Base-by-base conservation (phyloP, 768 basidiomycete genomes). In the Trametes gibbosa region DNA sequence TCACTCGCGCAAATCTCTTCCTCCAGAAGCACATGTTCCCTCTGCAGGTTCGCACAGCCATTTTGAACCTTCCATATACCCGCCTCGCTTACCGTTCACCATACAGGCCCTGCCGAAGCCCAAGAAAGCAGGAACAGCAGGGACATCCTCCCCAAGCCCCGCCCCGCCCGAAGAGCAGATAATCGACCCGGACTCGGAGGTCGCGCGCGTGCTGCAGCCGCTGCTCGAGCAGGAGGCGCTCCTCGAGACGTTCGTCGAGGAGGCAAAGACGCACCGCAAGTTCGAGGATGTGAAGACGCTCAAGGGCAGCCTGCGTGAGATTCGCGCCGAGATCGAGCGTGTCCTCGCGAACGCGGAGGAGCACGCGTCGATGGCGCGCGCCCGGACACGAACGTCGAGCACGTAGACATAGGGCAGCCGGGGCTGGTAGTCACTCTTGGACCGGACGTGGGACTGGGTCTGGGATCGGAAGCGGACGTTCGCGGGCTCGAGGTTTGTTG, bases 231-330 rank as follows among this genome's bases (percentile, higher is more conserved):
- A 98, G 72, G 96, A 99, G 73, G 87, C 89, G 2, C 79, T 98
- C 47, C 80, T 99, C 19, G 91, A 95, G 72, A 81, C 85, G 1
- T 98, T 95, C 67, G 84, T 98, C 8, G 87, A 90, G 64, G 94
- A 98, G 70, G 96, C 96, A 6, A 89, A 87, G 72, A 81, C 85
- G 2, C 88, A 89, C 65, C 80, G 96, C 42, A 98, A 98, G 74
- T 98, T 98, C 63, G 96, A 98, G 72, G 97, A 99, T 68, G 90
- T 89, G 14, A 89, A 89, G 72, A 89, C 89, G 3, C 76, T 99
- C 61, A 87, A 90, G 69, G 70, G 75, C 32, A 95, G 89, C 70
- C 72, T 98, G 50, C 78, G 76, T 46, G 96, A 98, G 75, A 92
- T 99, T 56, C 79, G 88, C 63, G 77, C 69, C 13, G 95, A 96